phyloP scores from a whole-genome alignment of 139 green algal species.

The Chlorella sorokiniana region DNA sequence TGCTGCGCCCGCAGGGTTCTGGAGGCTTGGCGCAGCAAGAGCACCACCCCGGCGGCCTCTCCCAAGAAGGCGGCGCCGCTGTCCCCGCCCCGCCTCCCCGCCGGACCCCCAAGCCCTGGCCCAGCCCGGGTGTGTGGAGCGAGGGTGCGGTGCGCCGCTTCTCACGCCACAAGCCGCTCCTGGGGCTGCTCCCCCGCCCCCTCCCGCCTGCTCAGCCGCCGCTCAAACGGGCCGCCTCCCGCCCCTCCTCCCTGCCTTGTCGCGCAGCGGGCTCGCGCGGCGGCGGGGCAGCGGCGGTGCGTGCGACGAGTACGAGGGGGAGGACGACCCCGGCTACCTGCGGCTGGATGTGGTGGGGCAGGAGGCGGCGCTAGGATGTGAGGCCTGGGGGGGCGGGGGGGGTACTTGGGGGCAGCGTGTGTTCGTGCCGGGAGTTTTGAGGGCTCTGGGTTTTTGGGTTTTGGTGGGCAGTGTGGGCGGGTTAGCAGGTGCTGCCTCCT shows the following conservation, averaged over 20 bases:
- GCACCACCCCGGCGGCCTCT: slow-evolving; percentile 33
- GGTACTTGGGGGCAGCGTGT: background rate
- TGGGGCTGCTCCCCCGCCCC: no score
- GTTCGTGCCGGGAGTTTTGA: no score
- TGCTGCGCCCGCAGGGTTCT: slow-evolving; percentile 25
- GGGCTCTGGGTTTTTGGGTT: no score
- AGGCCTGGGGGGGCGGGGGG: background rate
- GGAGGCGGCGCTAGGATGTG: slow-evolving; percentile 31
- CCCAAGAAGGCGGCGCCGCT: slow-evolving; percentile 17
- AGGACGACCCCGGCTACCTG: slow-evolving; percentile 74
- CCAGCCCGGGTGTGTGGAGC: background rate
- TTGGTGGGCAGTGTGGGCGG: no score
- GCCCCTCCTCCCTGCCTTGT: background rate
- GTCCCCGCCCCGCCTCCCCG: background rate
- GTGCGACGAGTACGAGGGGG: slow-evolving; percentile 73
- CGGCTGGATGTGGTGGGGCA: slow-evolving; percentile 48
- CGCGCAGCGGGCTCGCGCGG: background rate
- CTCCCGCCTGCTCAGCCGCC: no score
- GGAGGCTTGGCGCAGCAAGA: slow-evolving; percentile 47
- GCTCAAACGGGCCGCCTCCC: no score
- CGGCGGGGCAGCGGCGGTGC: slow-evolving; percentile 26
- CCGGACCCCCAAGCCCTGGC: slow-evolving; percentile 2
- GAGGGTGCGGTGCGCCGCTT: no score
- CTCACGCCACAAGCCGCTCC: background rate
- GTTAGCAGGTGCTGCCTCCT: no score